These are phyloP conservation scores for Salix koriyanagi DNA, from an alignment of 345 rosid species.

Conservation along the genomic window DNA sequence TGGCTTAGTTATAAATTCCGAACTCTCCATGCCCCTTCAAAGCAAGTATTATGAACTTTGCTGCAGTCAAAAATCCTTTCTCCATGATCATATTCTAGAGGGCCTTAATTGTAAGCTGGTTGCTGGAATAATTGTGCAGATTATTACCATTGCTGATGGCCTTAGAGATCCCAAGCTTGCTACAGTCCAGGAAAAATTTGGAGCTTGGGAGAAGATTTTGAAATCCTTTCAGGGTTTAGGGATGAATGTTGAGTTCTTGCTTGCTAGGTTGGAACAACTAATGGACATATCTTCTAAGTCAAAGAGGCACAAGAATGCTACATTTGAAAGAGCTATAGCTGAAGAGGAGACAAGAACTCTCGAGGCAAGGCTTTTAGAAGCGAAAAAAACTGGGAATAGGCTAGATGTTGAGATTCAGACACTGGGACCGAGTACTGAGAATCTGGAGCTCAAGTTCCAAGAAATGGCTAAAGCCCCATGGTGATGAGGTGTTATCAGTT, in stretches of 20 bases:
- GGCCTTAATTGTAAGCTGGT: slow-evolving; percentile 29
- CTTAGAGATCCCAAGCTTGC: slow-evolving; percentile 34
- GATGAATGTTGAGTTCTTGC: slow-evolving; percentile 33
- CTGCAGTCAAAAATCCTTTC: slow-evolving; percentile 30
- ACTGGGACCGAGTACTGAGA: slow-evolving; percentile 1
- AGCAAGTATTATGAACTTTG: slow-evolving; percentile 43
- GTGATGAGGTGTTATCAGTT: slow-evolving; percentile 11
- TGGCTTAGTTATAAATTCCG: slow-evolving; percentile 32
- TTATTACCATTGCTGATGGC: slow-evolving; percentile 33
- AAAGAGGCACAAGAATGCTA: slow-evolving; percentile 20
- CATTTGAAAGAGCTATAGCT: slow-evolving; percentile 9
- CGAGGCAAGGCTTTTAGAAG: slow-evolving; percentile 19
- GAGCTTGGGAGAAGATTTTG: slow-evolving; percentile 32
- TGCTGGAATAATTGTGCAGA: slow-evolving; percentile 25
- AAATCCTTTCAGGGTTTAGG: slow-evolving; percentile 31
- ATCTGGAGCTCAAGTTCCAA: slow-evolving; percentile 17
- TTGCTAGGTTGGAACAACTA: slow-evolving; percentile 22
- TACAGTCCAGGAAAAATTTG: slow-evolving; percentile 16
- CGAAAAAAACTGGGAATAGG: slow-evolving; percentile 3
- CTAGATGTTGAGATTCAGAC: slow-evolving; percentile 21
- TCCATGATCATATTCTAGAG: slow-evolving; percentile 30
- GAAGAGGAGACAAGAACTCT: slow-evolving; percentile 17
- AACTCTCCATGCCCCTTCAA: slow-evolving; percentile 26
- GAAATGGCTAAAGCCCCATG: slow-evolving; percentile 29
- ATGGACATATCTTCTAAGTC: slow-evolving; percentile 20